Evolutionary conservation across 2,329 filamentous ascomycete species (phyloP).

Genomic region (Xylaria polymorpha): DNA sequence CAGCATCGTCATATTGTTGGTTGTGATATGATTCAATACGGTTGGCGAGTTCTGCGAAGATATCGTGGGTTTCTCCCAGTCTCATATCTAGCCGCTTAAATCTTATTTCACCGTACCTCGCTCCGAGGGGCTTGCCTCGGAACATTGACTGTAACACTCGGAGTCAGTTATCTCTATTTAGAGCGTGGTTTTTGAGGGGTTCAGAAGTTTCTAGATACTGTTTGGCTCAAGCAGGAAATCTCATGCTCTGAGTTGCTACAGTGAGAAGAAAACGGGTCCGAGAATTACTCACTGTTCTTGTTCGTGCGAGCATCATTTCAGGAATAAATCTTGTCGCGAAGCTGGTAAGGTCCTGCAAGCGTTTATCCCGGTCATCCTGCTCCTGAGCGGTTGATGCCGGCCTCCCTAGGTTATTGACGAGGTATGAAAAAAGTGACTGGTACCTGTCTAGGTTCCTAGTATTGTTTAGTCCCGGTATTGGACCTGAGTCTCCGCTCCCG

Average conservation of each 20-base stretch:
- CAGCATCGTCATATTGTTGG: background rate
- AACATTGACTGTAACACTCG: background rate
- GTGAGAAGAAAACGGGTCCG: too few species aligned
- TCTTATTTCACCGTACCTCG: background rate
- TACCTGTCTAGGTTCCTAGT: background rate
- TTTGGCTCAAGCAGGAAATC: too few species aligned
- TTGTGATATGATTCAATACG: background rate
- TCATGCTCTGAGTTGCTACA: too few species aligned
- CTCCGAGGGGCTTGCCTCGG: background rate
- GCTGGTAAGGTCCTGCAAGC: background rate
- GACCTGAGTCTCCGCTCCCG: too few species aligned
- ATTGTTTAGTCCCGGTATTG: background rate
- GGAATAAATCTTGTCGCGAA: background rate
- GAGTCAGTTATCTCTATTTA: too few species aligned
- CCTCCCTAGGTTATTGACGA: background rate
- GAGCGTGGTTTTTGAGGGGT: too few species aligned
- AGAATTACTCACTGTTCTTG: background rate
- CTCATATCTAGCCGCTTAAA: background rate
- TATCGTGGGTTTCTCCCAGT: background rate
- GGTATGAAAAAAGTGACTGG: background rate
- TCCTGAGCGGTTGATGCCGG: too few species aligned
- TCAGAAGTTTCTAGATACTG: too few species aligned
- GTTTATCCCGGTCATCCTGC: background rate
- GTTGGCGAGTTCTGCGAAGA: background rate
- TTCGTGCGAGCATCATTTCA: background rate